phyloP scores from a whole-genome alignment of 345 rosid genomes.

The Salix brachista region DNA sequence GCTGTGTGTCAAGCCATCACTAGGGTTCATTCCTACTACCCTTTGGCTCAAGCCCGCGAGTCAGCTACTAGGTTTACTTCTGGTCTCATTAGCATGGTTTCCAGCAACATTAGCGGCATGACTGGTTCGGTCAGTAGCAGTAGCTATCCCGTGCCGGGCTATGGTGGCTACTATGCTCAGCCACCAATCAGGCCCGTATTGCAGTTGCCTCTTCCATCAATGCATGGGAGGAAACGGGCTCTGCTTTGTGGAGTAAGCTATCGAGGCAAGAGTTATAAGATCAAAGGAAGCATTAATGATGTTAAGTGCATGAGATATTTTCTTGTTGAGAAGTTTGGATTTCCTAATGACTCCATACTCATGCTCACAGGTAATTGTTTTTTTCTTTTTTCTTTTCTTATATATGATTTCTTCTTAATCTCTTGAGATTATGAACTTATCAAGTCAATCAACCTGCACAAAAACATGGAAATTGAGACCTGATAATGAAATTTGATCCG shows the following conservation, averaged over 20 bases:
- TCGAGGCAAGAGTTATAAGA: conserved; percentile 31
- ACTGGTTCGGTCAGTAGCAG: background rate
- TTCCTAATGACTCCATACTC: conserved; percentile 41
- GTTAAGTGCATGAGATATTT: conserved; percentile 51
- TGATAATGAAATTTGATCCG: too few relatives aligned
- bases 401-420: too few relatives aligned
- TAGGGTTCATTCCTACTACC: conserved; percentile 18
- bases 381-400: too few relatives aligned
- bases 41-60: conserved; percentile 17
- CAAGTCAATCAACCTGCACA: too few relatives aligned
- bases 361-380: conserved; percentile 28
- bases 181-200: conserved; percentile 16
- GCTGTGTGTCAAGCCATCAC: conserved; percentile 41
- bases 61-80: conserved; percentile 15
- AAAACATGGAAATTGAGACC: too few relatives aligned
- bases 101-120: conserved; percentile 1
- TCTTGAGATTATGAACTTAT: too few relatives aligned
- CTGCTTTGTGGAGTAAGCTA: conserved; percentile 54
- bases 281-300: conserved; percentile 52
- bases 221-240: conserved; percentile 46
- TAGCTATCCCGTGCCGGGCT: conserved; percentile 7
- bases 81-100: conserved; percentile 7
- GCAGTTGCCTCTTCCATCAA: conserved; percentile 12
- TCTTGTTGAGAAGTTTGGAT: conserved; percentile 43
- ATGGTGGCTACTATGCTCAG: conserved; percentile 7